Conservation (phyloP, 2,329 filamentous ascomycete species). For the Arthrobotrys entomopaga region DNA sequence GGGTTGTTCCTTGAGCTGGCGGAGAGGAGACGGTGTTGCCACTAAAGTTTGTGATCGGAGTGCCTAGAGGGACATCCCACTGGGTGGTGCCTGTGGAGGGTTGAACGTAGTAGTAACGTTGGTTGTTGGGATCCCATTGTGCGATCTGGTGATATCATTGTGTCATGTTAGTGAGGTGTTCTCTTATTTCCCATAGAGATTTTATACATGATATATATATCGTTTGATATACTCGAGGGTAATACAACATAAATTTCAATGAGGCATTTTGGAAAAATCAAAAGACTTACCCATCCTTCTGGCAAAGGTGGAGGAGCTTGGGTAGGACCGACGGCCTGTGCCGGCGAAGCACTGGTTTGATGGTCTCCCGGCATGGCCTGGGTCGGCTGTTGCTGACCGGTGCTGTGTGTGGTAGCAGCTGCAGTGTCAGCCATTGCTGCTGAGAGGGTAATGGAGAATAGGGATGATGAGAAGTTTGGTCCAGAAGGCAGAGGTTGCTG, state of each 20-base stretch:
- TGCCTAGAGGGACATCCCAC: slow-evolving; percentile 57
- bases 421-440: slow-evolving; percentile 42
- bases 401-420: slow-evolving; percentile 22
- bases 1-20: slow-evolving; percentile 4
- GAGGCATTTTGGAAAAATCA: not conserved
- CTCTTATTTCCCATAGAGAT: too few species aligned
- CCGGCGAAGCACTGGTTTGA: slow-evolving; percentile 56
- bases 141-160: slow-evolving; percentile 55
- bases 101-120: slow-evolving; percentile 59
- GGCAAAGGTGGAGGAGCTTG: slow-evolving; percentile 58
- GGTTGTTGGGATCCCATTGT: slow-evolving; percentile 59
- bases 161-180: not conserved
- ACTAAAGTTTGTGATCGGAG: slow-evolving; percentile 40
- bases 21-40: slow-evolving; percentile 32
- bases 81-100: slow-evolving; percentile 58
- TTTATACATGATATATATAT: not conserved
- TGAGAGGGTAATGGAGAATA: not conserved
- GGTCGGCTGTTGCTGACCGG: slow-evolving; percentile 41
- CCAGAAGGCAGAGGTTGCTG: not conserved
- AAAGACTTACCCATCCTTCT: slow-evolving; percentile 57
- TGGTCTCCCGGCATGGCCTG: slow-evolving; percentile 41
- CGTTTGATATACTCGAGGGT: too few species aligned
- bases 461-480: not conserved
- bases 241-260: not conserved
- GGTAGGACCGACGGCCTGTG: slow-evolving; percentile 57